Base-by-base conservation (phyloP, 2,329 filamentous ascomycete species). In the Cryoendolithus antarcticus region DNA sequence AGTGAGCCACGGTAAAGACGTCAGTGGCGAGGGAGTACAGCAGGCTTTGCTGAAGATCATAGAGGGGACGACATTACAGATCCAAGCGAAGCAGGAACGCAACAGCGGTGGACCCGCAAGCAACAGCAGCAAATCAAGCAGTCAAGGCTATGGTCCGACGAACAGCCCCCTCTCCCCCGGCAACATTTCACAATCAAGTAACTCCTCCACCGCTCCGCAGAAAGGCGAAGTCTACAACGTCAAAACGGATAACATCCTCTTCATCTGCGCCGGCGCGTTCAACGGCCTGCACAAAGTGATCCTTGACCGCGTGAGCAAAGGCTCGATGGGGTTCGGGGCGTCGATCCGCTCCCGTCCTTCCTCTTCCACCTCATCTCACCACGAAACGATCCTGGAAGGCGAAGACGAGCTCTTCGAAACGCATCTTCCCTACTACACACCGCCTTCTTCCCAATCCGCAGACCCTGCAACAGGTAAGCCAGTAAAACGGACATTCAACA, bases 201-300 rank as follows among this genome's bases (percentile, higher is more conserved):
- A 27, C 24, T 27, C 24, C 24, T 48, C 45, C 19, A 42, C 32
- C 10, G 32, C 46, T 41, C 42, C 44, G 55, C 11, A 57, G 59
- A 35, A 79, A 75, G 56, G 68, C 12, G 76, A 80, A 44, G 64
- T 74, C 4, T 80, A 72, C 60, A 78, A 84, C 40, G 80, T 95
- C 42, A 82, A 91, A 52, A 98, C 91, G 0, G 88, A 86, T 48
- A 95, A 96, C 52, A 96, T 98, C 43, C 73, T 98, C 21, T 98
- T 98, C 63, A 86, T 98, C 32, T 94, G 91, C 59, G 93, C 88
- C 9, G 91, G 91, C 11, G 91, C 91, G 11, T 98, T 98, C 57
- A 83, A 93, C 29, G 89, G 88, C 2, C 69, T 96, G 1, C 85
- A 95, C 54, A 94, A 93, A 58, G 74, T 82, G 28, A 75, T 98